Evolutionary conservation across 2,329 filamentous ascomycete genomes (phyloP), one percentile per base, ranked within the genome.

Genomic region (Cladosporium cucumerinum): DNA sequence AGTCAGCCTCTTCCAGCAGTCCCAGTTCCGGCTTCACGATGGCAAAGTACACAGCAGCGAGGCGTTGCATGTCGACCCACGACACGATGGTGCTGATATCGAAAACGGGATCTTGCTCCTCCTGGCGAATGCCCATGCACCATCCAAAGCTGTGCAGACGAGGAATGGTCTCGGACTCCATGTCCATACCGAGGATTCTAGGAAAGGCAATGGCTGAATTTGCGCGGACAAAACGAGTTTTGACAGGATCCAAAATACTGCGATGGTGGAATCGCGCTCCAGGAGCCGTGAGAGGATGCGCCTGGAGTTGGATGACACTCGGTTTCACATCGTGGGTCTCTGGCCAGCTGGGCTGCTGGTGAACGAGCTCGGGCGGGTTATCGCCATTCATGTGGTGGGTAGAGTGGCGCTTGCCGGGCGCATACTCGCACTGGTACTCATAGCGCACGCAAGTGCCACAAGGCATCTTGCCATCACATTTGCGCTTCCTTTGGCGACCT

Each of bases 131-230:
- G 51, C 74, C 78, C 14, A 79, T 73, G 70, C 86, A 85, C 85
- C 85, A 16, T 16, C 82, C 84, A 69, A 87, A 86, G 0, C 84
- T 79, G 67, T 85, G 82, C 67, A 86, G 75, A 54, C 82, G 76
- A 0, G 84, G 83, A 1, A 83, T 83, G 67, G 80, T 82, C 7
- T 82, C 81, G 0, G 83, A 81, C 67, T 86, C 84, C 21, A 86
- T 76, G 52, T 82, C 80, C 63, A 86, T 78, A 0, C 82, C 84
- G 36, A 87, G 73, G 34, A 80, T 81, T 51, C 84, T 76, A 1
- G 85, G 79, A 68, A 87, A 86, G 0, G 84, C 83, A 0, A 85
- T 82, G 0, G 84, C 84, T 25, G 73, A 75, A 60, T 76, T 76
- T 10, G 74, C 74, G 39, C 73, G 67, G 21, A 76, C 74, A 57